phyloP scores from a whole-genome alignment of 2,329 filamentous ascomycete genomes.

The Geosmithia morbida region DNA sequence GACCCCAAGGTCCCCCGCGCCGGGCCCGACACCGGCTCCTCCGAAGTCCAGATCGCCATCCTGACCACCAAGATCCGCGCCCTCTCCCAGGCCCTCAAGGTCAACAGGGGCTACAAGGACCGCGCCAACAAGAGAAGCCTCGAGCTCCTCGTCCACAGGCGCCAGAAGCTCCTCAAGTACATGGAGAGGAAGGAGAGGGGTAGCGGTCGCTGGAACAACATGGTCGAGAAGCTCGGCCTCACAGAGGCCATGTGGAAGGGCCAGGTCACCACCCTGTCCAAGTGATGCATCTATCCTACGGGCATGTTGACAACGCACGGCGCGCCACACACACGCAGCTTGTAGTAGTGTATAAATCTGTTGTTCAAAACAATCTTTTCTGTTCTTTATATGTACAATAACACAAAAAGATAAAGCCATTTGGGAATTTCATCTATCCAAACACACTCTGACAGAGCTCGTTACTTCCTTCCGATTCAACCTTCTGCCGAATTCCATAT shows the following conservation, averaged over 20 bases:
- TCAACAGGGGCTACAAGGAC: constrained; percentile 60
- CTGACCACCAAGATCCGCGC: constrained; percentile 86
- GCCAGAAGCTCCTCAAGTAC: constrained; percentile 81
- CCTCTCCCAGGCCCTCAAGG: constrained; percentile 57
- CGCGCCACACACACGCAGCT: no score
- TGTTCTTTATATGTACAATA: constrained; percentile 34
- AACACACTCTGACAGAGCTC: neutral
- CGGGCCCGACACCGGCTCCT: constrained; percentile 88
- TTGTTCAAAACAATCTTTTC: no score
- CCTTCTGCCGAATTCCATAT: neutral
- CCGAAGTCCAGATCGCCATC: constrained; percentile 95
- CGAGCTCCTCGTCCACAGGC: constrained; percentile 68
- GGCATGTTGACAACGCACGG: no score
- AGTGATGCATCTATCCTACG: constrained; percentile 9
- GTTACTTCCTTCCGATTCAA: neutral
- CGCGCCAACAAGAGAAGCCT: constrained; percentile 92
- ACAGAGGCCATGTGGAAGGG: constrained; percentile 81
- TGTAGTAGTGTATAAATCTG: constrained; percentile 4
- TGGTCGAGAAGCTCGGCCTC: constrained; percentile 73
- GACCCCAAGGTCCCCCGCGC: constrained; percentile 39
- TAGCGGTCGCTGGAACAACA: constrained; percentile 75
- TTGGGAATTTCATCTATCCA: neutral
- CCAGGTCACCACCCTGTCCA: constrained; percentile 47
- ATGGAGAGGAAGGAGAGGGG: constrained; percentile 81
- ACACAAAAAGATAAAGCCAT: constrained; percentile 4